Evolutionary conservation across 73 alveolate genomes (phyloP).

Genomic region (Blepharisma japonicum): DNA sequence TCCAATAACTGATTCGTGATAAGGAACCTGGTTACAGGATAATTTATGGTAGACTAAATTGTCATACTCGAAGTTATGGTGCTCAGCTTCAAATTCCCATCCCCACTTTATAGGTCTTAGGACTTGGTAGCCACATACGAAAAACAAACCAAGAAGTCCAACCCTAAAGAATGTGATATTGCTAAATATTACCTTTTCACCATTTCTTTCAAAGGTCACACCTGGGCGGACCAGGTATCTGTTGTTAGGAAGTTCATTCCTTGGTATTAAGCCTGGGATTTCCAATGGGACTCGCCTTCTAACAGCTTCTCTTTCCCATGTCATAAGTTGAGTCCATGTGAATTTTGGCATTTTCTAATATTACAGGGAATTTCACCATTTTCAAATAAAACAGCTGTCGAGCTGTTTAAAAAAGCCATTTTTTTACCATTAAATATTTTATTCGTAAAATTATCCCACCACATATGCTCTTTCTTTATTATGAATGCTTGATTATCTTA

Average conservation of each 20-base stretch:
- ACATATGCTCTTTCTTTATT: too few species aligned
- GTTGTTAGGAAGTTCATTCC: neutral
- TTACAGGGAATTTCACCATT: too few species aligned
- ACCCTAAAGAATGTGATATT: neutral
- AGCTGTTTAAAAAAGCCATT: too few species aligned
- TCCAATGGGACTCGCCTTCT: neutral
- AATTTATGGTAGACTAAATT: conserved; percentile 26
- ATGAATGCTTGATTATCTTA: too few species aligned
- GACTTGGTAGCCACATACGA: neutral
- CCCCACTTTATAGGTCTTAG: neutral
- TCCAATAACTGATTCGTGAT: neutral
- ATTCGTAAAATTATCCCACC: too few species aligned
- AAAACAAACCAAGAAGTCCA: conserved; percentile 17
- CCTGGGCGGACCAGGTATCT: neutral
- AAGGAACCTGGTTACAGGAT: neutral
- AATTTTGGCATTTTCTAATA: neutral
- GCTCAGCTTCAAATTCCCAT: conserved; percentile 6
- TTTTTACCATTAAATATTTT: too few species aligned
- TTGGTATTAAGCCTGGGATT: neutral
- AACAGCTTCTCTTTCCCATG: conserved; percentile 12
- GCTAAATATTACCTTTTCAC: neutral
- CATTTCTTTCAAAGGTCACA: conserved; percentile 17
- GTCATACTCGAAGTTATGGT: neutral
- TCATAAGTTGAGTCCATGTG: conserved; percentile 22
- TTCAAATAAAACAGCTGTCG: too few species aligned